Percentiles rank a stretch among this genome's conserved stretches.
These are phyloP conservation scores for Geotrichum klebahnii DNA, from an alignment of 1,139 yeast species.

Conservation along the genomic window DNA sequence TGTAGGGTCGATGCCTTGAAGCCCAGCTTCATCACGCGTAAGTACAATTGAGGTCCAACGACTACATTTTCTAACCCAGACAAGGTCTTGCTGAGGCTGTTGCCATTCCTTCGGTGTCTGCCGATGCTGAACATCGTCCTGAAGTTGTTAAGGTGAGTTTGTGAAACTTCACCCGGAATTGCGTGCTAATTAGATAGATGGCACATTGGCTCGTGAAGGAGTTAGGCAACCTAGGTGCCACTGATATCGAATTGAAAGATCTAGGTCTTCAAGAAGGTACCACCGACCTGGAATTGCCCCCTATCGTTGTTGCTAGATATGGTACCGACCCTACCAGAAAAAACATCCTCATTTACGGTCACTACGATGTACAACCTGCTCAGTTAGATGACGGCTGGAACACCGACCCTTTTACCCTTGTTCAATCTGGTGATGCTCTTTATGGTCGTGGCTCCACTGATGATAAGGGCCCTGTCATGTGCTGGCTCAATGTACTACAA, in stretches of 20 bases:
- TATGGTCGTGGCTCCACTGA: conserved; percentile 95
- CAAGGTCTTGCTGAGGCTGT: conserved; percentile 71
- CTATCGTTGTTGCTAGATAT: conserved; percentile 81
- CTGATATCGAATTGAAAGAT: conserved; percentile 74
- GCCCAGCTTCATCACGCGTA: conserved; percentile 36
- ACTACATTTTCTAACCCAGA: neutral
- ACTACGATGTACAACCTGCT: conserved; percentile 98
- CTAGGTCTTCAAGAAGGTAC: conserved; percentile 84
- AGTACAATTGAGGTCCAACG: neutral
- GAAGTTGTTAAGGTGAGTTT: conserved; percentile 50
- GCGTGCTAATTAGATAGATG: conserved; percentile 44
- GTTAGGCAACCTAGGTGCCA: conserved; percentile 66
- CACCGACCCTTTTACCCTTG: conserved; percentile 80
- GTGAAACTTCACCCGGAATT: neutral
- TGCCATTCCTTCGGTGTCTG: conserved; percentile 89
- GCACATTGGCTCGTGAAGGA: conserved; percentile 73
- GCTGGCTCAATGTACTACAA: conserved; percentile 90
- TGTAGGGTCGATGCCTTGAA: conserved; percentile 35
- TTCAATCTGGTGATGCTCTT: conserved; percentile 58
- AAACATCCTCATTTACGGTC: conserved; percentile 89
- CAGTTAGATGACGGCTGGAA: conserved; percentile 88
- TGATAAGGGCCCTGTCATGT: conserved; percentile 96
- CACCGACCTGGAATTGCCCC: conserved; percentile 74
- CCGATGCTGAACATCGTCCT: conserved; percentile 82
- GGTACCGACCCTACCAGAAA: conserved; percentile 79